Evolutionary conservation across 2,329 filamentous ascomycete species (phyloP).

Genomic region (Alternaria conjuncta): DNA sequence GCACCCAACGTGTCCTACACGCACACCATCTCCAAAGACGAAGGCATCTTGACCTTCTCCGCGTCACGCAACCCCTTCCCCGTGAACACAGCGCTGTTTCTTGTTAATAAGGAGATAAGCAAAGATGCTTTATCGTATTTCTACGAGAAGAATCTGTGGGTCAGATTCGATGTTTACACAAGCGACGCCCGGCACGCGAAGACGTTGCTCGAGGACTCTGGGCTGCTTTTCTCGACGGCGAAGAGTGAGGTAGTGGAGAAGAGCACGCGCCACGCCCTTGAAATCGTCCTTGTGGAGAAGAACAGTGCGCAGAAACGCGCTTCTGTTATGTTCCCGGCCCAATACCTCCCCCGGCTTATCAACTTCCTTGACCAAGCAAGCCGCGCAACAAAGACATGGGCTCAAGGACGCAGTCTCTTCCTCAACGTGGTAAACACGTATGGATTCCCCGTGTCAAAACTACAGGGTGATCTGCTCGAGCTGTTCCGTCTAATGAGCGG

Average conservation of each 20-base stretch:
- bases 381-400: conserved; percentile 29
- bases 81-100: conserved; percentile 33
- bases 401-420: conserved; percentile 25
- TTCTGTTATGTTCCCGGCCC: conserved; percentile 41
- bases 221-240: conserved; percentile 35
- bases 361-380: conserved; percentile 42
- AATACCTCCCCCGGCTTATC: conserved; percentile 44
- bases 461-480: conserved; percentile 45
- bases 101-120: conserved; percentile 34
- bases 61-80: conserved; percentile 40
- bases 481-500: conserved; percentile 35
- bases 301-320: conserved; percentile 35
- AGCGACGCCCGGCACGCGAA: conserved; percentile 40
- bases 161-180: conserved; percentile 34
- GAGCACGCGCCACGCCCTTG: conserved; percentile 31
- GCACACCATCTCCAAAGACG: conserved; percentile 25
- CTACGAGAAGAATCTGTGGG: conserved; percentile 42
- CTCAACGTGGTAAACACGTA: conserved; percentile 35
- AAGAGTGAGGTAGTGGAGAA: conserved; percentile 9
- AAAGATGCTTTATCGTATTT: conserved; percentile 35
- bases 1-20: conserved; percentile 40
- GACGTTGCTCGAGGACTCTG: conserved; percentile 40
- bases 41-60: conserved; percentile 32
- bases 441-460: conserved; percentile 24
- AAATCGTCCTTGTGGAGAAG: conserved; percentile 39